Conservation (phyloP, 805 yeast species). For the Kluyveromyces aestuarii region DNA sequence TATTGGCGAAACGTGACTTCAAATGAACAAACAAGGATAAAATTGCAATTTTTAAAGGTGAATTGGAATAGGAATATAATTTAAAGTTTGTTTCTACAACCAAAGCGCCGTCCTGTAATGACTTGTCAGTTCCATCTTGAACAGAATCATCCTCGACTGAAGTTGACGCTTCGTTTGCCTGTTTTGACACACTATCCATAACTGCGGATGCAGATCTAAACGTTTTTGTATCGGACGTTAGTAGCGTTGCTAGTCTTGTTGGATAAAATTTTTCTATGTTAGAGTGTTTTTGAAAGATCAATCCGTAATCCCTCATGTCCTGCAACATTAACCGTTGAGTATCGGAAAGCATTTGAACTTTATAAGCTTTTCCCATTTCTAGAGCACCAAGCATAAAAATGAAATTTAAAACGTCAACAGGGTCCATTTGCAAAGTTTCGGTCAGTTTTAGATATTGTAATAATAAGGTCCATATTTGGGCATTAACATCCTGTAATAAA, state of each 20-base stretch:
- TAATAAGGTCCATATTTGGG: constrained; percentile 89
- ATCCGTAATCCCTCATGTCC: constrained; percentile 85
- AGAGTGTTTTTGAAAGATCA: constrained; percentile 62
- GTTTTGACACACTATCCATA: constrained; percentile 55
- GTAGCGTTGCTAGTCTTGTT: constrained; percentile 78
- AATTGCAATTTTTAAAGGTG: constrained; percentile 92
- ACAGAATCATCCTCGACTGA: constrained; percentile 22
- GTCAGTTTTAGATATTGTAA: constrained; percentile 82
- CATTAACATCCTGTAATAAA: constrained; percentile 80
- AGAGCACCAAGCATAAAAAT: constrained; percentile 88
- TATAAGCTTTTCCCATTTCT: constrained; percentile 83
- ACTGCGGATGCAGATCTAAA: constrained; percentile 67
- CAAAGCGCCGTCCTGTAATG: constrained; percentile 49
- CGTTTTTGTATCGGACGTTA: constrained; percentile 75
- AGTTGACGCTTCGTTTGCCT: constrained; percentile 8
- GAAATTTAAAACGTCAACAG: constrained; percentile 90
- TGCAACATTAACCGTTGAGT: constrained; percentile 83
- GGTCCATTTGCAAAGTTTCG: constrained; percentile 80
- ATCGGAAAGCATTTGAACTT: constrained; percentile 56
- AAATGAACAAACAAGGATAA: constrained; percentile 80
- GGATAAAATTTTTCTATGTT: constrained; percentile 70
- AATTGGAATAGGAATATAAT: constrained; percentile 84
- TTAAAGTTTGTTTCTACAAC: constrained; percentile 92
- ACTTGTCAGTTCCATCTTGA: constrained; percentile 17
- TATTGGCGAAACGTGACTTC: constrained; percentile 75